These are phyloP conservation scores for Lizanozyma gosingica DNA, from an alignment of 1,139 yeast genomes.

Conservation along the genomic window DNA sequence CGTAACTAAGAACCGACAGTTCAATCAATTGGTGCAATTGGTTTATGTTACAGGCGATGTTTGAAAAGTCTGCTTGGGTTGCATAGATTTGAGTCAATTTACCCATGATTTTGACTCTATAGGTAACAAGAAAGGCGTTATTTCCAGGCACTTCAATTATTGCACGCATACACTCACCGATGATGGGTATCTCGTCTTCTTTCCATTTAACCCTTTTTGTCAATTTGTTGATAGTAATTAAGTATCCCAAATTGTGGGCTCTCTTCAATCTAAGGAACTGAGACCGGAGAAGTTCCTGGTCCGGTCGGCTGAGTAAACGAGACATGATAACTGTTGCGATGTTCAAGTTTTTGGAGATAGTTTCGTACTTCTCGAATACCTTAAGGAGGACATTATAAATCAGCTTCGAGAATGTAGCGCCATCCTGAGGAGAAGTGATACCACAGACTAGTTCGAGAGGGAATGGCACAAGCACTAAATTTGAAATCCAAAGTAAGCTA, in stretches of 20 bases:
- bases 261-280: slow-evolving; percentile 11
- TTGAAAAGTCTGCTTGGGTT: slow-evolving; percentile 7
- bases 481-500: slow-evolving; percentile 31
- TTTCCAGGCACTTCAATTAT: slow-evolving; percentile 4
- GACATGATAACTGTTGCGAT: slow-evolving; percentile 29
- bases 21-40: slow-evolving; percentile 24
- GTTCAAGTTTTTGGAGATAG: slow-evolving; percentile 27
- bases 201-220: slow-evolving; percentile 6
- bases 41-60: slow-evolving; percentile 14
- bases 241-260: slow-evolving; percentile 22
- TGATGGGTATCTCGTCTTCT: slow-evolving; percentile 14
- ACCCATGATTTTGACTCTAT: slow-evolving; percentile 25
- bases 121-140: slow-evolving; percentile 16
- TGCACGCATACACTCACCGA: slow-evolving; percentile 10
- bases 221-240: slow-evolving; percentile 30
- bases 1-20: background rate
- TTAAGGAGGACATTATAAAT: slow-evolving; percentile 14
- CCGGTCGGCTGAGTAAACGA: slow-evolving; percentile 26
- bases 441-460: slow-evolving; percentile 17
- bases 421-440: too few species aligned
- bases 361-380: slow-evolving; percentile 13
- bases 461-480: slow-evolving; percentile 34
- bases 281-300: slow-evolving; percentile 12
- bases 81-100: slow-evolving; percentile 17
- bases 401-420: slow-evolving; percentile 9